Evolutionary conservation across 2,329 filamentous ascomycete genomes (phyloP), one percentile per base, ranked within the genome.

Genomic region (Elsinoe necatrix): DNA sequence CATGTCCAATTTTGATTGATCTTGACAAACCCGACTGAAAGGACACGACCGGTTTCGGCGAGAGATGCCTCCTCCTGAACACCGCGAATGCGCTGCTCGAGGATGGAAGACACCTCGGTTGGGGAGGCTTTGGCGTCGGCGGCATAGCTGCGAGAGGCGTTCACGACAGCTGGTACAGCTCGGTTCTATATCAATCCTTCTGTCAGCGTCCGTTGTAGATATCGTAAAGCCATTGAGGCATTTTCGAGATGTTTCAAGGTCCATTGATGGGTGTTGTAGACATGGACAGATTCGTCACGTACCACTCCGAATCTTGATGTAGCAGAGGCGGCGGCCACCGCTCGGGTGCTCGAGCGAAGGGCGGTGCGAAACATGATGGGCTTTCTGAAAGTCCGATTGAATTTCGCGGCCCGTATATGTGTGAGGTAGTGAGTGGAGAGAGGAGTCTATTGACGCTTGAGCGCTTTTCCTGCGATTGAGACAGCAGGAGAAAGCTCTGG

Each of bases 81-180:
- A 82, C 93, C 93, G 74, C 93, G 89, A 73, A 98, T 98, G 78
- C 91, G 85, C 84, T 97, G 92, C 82, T 97, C 93, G 73, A 98
- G 88, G 77, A 98, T 97, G 68, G 92, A 96, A 68, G 93, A 97
- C 70, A 97, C 92, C 82, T 98, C 93, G 71, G 92, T 98, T 69
- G 93, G 93, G 61, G 90, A 77, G 70, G 93, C 90, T 84, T 97
- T 97, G 67, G 89, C 87, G 72, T 95, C 91, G 77, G 85, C 79
- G 73, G 89, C 92, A 79, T 95, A 97, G 77, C 82, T 83, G 78
- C 93, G 89, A 75, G 84, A 76, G 70, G 82, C 79, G 80, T 83
- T 86, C 80, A 85, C 78, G 75, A 82, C 80, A 74, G 83, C 85
- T 73, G 90, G 88, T 79, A 84, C 85, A 81, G 86, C 86, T 83